Evolutionary conservation across 768 basidiomycete species (phyloP).

Genomic region (Sporobolomyces phaffii): DNA sequence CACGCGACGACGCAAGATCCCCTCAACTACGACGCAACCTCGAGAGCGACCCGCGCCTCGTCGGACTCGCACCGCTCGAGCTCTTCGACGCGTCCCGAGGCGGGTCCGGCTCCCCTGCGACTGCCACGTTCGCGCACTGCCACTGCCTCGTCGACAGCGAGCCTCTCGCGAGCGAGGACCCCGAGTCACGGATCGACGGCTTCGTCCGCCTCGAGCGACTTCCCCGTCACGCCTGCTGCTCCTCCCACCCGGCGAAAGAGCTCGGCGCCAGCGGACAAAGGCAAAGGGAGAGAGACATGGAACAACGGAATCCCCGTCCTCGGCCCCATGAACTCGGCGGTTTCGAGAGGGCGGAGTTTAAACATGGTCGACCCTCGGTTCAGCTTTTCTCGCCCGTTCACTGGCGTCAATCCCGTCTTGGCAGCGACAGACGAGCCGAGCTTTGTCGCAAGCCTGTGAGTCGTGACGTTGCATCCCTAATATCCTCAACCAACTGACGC

Average conservation of each 20-base stretch:
- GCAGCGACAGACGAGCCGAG: constrained; percentile 15
- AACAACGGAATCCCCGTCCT: background rate
- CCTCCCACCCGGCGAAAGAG: background rate
- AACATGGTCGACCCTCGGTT: constrained; percentile 14
- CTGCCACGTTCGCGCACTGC: too few relatives aligned
- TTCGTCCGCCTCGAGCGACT: constrained; percentile 5
- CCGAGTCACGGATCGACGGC: constrained; percentile 1
- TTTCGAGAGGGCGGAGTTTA: background rate
- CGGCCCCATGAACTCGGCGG: too few relatives aligned
- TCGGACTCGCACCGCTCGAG: background rate
- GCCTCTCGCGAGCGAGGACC: background rate
- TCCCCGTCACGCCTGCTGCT: constrained; percentile 5
- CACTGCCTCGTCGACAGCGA: too few relatives aligned
- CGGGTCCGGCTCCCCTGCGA: too few relatives aligned
- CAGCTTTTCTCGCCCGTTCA: too few relatives aligned
- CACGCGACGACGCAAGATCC: background rate
- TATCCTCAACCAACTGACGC: background rate
- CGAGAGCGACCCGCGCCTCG: too few relatives aligned
- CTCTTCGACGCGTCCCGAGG: background rate
- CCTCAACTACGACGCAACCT: background rate
- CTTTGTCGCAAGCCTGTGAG: constrained; percentile 16
- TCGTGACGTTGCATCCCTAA: background rate
- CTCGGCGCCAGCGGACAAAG: background rate
- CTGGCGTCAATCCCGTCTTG: too few relatives aligned
- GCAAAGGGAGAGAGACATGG: background rate